Evolutionary conservation across 2,329 filamentous ascomycete genomes (phyloP), one percentile per base, ranked within the genome.

Genomic region (Capronia epimyces): DNA sequence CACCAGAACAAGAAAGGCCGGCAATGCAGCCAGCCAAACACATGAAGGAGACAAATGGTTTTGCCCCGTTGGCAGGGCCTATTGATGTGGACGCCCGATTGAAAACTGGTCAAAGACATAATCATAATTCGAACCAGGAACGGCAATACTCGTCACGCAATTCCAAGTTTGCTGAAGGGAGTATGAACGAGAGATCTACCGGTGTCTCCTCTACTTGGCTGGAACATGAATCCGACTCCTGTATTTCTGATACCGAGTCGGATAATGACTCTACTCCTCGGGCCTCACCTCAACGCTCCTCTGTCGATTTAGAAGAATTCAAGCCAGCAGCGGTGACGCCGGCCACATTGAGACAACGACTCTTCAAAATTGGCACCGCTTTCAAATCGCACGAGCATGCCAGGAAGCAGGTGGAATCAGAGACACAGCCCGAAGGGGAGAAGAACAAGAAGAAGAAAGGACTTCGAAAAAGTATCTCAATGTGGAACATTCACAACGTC

Each of bases 101-200:
- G 1, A 58, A 50, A 46, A 55, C 55, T 4, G 52, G 47, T 44
- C 52, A 48, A 32, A 55, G 55, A 10, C 42, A 37, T 36, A 20
- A 46, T 34, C 9, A n/a, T 20, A n/a, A 25, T 27, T 13, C 18
- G n/a, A 24, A 34, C 3, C 25, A 46, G n/a, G 49, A 50, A 25
- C 15, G 32, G 9, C 37, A 44, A 24, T 27, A 24, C 6, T 32
- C 21, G 4, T 16, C 20, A 25, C 60, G 59, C 16, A 53, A 55
- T 37, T 94, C 78, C 63, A 84, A 71, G 48, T 85, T 85, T 59
- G 68, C 79, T 31, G 89, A 95, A 69, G 89, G 86, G 34, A 91
- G 85, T 63, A 91, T 95, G 87, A 88, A 84, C 63, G 87, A 94
- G 67, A 82, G 86, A 37, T 62, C 59, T 25, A 44, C 46, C 40